phyloP scores from a whole-genome alignment of 2,329 filamentous ascomycete species.

The Fusarium sterilihyphosum region DNA sequence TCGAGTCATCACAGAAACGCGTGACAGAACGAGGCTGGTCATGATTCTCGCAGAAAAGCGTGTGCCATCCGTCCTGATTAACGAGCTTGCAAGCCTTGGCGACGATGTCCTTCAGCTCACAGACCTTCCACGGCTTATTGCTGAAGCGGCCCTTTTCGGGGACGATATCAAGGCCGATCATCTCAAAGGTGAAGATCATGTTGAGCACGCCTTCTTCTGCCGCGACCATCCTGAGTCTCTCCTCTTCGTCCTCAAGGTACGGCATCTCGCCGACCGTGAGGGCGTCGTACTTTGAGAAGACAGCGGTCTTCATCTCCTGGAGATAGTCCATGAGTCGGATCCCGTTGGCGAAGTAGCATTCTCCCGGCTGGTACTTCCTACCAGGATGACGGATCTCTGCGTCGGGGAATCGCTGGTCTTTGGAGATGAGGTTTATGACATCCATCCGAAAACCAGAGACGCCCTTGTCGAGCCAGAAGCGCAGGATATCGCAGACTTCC shows the following conservation, averaged over 20 bases:
- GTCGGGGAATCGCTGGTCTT: slow-evolving; percentile 66
- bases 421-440: slow-evolving; percentile 78
- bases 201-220: neutral
- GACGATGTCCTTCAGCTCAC: neutral
- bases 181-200: slow-evolving; percentile 11
- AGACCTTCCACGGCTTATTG: neutral
- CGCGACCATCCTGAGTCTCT: neutral
- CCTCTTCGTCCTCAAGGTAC: slow-evolving; percentile 65
- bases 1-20: slow-evolving; percentile 61
- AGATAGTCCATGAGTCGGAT: slow-evolving; percentile 75
- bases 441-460: slow-evolving; percentile 79
- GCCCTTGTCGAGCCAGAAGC: slow-evolving; percentile 81
- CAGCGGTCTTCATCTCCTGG: slow-evolving; percentile 66
- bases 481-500: slow-evolving; percentile 78
- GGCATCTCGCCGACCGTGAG: slow-evolving; percentile 72
- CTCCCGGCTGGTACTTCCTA: slow-evolving; percentile 61
- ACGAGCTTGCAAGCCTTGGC: neutral
- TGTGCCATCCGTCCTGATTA: neutral
- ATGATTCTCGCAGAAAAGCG: slow-evolving; percentile 67
- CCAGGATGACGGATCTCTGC: slow-evolving; percentile 62
- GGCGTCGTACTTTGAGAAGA: slow-evolving; percentile 68
- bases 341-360: slow-evolving; percentile 70
- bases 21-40: slow-evolving; percentile 70
- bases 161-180: neutral
- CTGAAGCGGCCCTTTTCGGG: neutral